Conservation (phyloP, 2,329 filamentous ascomycete species). For the Byssoonygena ceratinophila region DNA sequence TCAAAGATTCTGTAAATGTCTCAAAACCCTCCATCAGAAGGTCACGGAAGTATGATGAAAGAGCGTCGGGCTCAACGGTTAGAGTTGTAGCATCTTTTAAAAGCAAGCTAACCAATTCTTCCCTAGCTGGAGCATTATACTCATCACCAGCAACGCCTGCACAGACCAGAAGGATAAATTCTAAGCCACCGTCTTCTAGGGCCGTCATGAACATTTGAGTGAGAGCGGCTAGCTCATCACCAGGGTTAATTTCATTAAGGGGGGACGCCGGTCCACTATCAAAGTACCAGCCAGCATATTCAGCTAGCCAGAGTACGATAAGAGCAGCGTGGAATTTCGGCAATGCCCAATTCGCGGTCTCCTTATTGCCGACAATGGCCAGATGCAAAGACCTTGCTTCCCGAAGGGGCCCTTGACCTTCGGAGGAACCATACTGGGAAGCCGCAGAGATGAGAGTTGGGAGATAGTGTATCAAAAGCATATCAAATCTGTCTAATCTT, state of each 20-base stretch:
- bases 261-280: conserved; percentile 56
- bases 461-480: conserved; percentile 64
- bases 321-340: conserved; percentile 69
- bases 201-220: conserved; percentile 64
- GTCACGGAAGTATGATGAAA: conserved; percentile 60
- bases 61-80: conserved; percentile 54
- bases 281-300: conserved; percentile 83
- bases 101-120: conserved; percentile 69
- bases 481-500: conserved; percentile 66
- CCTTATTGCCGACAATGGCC: conserved; percentile 54
- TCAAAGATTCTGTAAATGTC: conserved; percentile 79
- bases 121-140: conserved; percentile 79
- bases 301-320: conserved; percentile 76
- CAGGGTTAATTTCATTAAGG: conserved; percentile 52
- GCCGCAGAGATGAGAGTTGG: conserved; percentile 70
- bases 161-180: conserved; percentile 78
- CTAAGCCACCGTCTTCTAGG: conserved; percentile 79
- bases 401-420: conserved; percentile 55
- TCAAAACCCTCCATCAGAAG: conserved; percentile 73
- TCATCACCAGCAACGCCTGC: conserved; percentile 69
- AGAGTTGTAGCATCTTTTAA: conserved; percentile 67
- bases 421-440: conserved; percentile 64
- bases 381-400: conserved; percentile 62
- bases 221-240: conserved; percentile 57
- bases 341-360: conserved; percentile 60